Base-by-base conservation (phyloP, 345 rosid genomes). In the Passiflora organensis region DNA sequence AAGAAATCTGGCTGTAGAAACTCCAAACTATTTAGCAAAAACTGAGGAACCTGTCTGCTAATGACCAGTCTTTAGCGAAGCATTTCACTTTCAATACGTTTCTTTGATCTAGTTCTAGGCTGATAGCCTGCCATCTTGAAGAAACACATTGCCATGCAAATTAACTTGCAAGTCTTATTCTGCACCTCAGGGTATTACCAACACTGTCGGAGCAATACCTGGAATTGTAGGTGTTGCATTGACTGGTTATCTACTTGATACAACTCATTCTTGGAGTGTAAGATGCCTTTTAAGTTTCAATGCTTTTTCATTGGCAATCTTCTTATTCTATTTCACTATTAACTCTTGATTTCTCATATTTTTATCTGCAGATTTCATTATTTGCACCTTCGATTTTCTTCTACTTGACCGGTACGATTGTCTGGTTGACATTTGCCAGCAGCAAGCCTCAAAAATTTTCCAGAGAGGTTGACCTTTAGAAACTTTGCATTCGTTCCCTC, bases 221-320 rank as follows among this genome's bases (percentile, higher is more conserved):
- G 98, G 98, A 51, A 86, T 91, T 18, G 61, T 91, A 24, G 98
- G 96, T 53, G 90, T 91, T 56, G 86, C 93, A n/a, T 78, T 91
- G 51, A 88, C 98, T 10, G 95, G 98, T 53, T 86, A 75, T 68
- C 84, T 91, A 60, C 89, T 91, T 1, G 96, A 91, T 79, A 72
- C 89, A 62, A 91, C 95, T 58, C 96, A 86, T 68, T 86, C 95
- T 0, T 91, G 96, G 96, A 84, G 93, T 66, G 99, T 91, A 88
- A 86, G 95, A 78, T 63, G 43, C 47, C 59, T 66, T 19, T 32
- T 22, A 6, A 44, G 13, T 19, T 51, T 45, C 1, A 18, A 52
- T 57, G 12, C 6, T 48, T 28, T 20, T 0, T 37, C 13, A 5
- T n/a, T n/a, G n/a, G 37, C 38, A 59, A 23, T 42, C 32, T 38